These are phyloP conservation scores for Neurospora sp. DNA, from an alignment of 495 filamentous ascomycete species.

Conservation along the genomic window DNA sequence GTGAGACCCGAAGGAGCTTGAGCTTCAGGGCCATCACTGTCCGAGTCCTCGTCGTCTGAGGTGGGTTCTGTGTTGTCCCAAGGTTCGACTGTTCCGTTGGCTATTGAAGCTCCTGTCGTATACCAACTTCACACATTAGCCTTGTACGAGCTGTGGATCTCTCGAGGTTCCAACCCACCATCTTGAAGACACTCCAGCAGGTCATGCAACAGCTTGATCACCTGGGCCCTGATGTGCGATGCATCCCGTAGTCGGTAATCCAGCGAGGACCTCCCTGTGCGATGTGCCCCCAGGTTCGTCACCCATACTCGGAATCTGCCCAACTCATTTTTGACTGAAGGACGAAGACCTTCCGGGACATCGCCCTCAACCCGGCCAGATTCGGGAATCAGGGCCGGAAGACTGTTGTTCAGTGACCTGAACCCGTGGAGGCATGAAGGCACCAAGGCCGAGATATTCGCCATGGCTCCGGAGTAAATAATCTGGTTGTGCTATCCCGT, in stretches of 20 bases:
- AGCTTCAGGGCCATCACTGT: not conserved
- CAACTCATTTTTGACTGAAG: not conserved
- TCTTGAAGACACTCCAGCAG: slow-evolving; percentile 11
- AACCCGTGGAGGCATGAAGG: not conserved
- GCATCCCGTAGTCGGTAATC: slow-evolving; percentile 38
- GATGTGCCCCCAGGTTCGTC: not conserved
- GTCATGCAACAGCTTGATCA: slow-evolving; percentile 23
- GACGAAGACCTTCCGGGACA: not conserved
- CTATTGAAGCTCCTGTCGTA: not conserved
- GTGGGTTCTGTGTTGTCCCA: not conserved
- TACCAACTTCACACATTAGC: not conserved
- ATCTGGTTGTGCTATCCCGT: no score
- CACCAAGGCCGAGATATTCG: not conserved
- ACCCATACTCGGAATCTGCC: not conserved
- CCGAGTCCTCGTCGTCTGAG: not conserved
- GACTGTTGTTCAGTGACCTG: not conserved
- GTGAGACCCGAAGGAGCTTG: not conserved
- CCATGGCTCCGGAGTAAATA: no score
- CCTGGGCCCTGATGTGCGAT: slow-evolving; percentile 29
- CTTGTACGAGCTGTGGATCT: not conserved
- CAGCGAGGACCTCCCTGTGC: slow-evolving; percentile 9
- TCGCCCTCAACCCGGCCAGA: not conserved
- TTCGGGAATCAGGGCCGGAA: not conserved
- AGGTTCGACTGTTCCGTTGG: not conserved
- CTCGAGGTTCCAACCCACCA: not conserved